Base-by-base conservation (phyloP, 208 protist species). In the Trichomonas gallinae region DNA sequence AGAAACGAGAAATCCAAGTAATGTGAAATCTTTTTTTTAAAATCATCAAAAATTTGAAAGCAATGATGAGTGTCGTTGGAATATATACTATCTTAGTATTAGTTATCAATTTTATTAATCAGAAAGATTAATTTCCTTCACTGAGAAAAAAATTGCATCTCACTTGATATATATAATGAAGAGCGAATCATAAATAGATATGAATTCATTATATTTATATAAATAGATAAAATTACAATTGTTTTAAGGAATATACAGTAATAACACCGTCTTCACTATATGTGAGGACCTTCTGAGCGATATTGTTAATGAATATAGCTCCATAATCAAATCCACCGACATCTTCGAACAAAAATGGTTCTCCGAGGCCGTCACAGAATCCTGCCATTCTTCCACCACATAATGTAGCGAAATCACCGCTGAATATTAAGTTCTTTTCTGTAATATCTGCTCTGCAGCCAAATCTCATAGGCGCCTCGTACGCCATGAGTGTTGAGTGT, bases 211-310 rank as follows among this genome's bases (percentile, higher is more conserved):
- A 63, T 23, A 23, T 23, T 23, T 23, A 23, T 21, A n/a, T n/a
- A n/a, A n/a, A n/a, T n/a, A n/a, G n/a, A 82, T 82, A 34, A 38
- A 51, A 34, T 93, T 93, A 93, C 44, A 93, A 51, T 51, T 51
- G 40, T 0, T 42, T 42, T 9, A 93, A 38, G 10, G 87, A 93
- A 42, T 44, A 93, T 40, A 93, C 36, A 34, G 87, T 48, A 34
- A 93, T 44, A 34, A 93, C 44, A 42, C 87, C 87, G 51, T 93
- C 87, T 15, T 93, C 87, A 38, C 87, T 93, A 44, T 93, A 93
- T n/a, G 87, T 93, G 13, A 93, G 44, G 15, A 93, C 44, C 15
- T 93, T 93, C 26, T 93, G 87, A 15, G 87, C 42, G 21, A 93
- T 93, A 93, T 93, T 51, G 9, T 34, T 93, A 9, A 93, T 93